These are phyloP conservation scores for Sonneratia alba DNA, from an alignment of 345 rosid species.

Conservation along the genomic window DNA sequence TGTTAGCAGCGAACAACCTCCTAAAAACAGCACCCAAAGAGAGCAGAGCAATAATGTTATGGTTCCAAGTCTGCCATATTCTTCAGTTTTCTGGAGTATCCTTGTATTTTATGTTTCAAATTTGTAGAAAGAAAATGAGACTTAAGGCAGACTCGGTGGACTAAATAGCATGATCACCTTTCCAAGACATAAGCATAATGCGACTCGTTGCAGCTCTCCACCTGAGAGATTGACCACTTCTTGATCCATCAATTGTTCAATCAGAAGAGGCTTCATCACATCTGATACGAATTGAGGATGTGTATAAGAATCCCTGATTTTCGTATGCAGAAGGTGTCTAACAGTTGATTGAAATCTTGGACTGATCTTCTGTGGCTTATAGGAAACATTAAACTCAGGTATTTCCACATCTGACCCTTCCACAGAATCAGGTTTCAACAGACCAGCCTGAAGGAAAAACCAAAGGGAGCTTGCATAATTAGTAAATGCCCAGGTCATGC, in stretches of 20 bases:
- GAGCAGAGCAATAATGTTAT: not conserved
- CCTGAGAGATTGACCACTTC: slow-evolving; percentile 91
- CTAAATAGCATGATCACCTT: slow-evolving; percentile 36
- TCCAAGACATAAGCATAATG: slow-evolving; percentile 87
- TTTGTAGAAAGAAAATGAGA: not conserved
- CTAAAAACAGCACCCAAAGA: not conserved
- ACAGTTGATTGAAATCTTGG: slow-evolving; percentile 71
- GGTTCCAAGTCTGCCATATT: not conserved
- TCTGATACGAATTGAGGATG: slow-evolving; percentile 97
- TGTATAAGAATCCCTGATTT: slow-evolving; percentile 81
- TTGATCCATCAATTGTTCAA: slow-evolving; percentile 95
- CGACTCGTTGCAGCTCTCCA: slow-evolving; percentile 98
- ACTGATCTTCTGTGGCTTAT: slow-evolving; percentile 97
- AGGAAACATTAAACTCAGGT: slow-evolving; percentile 92
- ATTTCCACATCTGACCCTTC: slow-evolving; percentile 77
- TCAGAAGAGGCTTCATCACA: slow-evolving; percentile 95
- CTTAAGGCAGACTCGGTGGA: not conserved
- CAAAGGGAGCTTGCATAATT: slow-evolving; percentile 53
- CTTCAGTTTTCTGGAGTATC: not conserved
- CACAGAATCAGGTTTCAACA: slow-evolving; percentile 65
- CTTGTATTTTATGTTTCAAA: not conserved
- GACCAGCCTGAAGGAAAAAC: slow-evolving; percentile 61
- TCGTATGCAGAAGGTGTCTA: slow-evolving; percentile 73
- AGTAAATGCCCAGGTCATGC: not conserved
- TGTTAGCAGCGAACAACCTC: not conserved